Evolutionary conservation across 2,329 filamentous ascomycete genomes (phyloP), one percentile per base, ranked within the genome.

Genomic region (Tolypocladium guangdongense): DNA sequence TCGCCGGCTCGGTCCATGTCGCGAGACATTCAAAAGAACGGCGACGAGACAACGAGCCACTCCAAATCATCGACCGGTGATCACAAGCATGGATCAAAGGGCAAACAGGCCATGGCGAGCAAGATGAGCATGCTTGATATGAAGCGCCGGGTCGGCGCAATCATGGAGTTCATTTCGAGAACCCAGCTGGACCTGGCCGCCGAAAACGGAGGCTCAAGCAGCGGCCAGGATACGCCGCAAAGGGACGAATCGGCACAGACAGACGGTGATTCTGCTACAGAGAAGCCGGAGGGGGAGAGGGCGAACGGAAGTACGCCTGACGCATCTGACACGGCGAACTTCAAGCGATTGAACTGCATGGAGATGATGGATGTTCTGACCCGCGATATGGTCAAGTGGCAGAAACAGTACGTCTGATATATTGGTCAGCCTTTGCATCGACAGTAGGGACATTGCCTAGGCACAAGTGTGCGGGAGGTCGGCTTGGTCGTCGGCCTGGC

Each of bases 341-440:
- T 95, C 68, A 88, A 85, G 60, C 80, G 86, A 10, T 74, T 96
- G 58, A 87, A 76, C 54, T 90, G 86, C 60, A 76, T 88, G 58
- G 88, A 95, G 70, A 95, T 95, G 88, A 95, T 95, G 88, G 90
- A 95, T 66, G 78, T 83, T 60, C 70, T 95, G 66, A 91, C 87
- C 56, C 79, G 87, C 57, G 84, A 90, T 66, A 78, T 95, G 62
- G 81, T 92, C 59, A 86, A 87, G 63, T 95, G 89, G 89, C 89
- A 95, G 71, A 85, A 86, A 58, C 81, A 88, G 63, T 90, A 80
- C 60, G 66, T 73, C 52, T 71, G 59, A 65, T 50, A 36, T n/a
- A 18, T 33, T 16, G 38, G 38, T 14, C 20, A 30, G 18, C n/a
- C 16, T 11, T 49, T 12, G 20, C 20, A 35, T 22, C 22, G 6